Conservation (phyloP, 169 alveolate genomes). For the Cryptosporidium sp. region DNA sequence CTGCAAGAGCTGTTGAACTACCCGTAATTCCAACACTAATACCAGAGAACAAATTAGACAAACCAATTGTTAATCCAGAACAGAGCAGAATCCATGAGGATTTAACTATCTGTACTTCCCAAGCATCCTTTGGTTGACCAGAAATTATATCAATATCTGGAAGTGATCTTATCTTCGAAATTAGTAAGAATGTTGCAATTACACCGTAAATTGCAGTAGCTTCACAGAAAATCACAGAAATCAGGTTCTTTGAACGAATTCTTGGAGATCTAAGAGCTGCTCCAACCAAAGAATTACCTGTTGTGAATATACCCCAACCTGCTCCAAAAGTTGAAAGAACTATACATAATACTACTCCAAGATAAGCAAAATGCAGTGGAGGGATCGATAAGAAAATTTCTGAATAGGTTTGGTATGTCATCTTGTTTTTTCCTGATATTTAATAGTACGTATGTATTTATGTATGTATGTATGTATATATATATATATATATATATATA, state of each 20-base stretch:
- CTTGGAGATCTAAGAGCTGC: slow-evolving; percentile 99
- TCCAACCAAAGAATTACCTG: slow-evolving; percentile 98
- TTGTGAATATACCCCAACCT: slow-evolving; percentile 98
- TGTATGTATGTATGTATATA: no score
- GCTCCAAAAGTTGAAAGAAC: slow-evolving; percentile 95
- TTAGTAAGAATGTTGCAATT: slow-evolving; percentile 91
- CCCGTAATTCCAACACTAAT: slow-evolving; percentile 99
- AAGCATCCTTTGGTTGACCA: slow-evolving; percentile 76
- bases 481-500: no score
- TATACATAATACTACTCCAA: slow-evolving; percentile 92
- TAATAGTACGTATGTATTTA: not conserved
- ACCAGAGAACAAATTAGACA: slow-evolving; percentile 98
- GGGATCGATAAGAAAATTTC: slow-evolving; percentile 55
- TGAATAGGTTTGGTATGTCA: slow-evolving; percentile 61
- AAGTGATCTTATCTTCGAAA: slow-evolving; percentile 82
- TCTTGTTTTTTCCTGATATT: not conserved
- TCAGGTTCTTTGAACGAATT: slow-evolving; percentile 97
- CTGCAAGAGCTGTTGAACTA: slow-evolving; percentile 98
- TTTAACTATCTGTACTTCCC: slow-evolving; percentile 83
- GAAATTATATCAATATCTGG: slow-evolving; percentile 78
- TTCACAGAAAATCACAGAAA: slow-evolving; percentile 99
- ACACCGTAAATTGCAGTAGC: slow-evolving; percentile 98
- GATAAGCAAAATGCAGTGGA: slow-evolving; percentile 83
- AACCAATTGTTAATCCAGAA: slow-evolving; percentile 98
- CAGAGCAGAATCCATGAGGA: slow-evolving; percentile 96